Percentiles rank a stretch among this genome's conserved stretches.
phyloP scores from a whole-genome alignment of 108 stramenopile genomes.

The Fistulifera solaris region DNA sequence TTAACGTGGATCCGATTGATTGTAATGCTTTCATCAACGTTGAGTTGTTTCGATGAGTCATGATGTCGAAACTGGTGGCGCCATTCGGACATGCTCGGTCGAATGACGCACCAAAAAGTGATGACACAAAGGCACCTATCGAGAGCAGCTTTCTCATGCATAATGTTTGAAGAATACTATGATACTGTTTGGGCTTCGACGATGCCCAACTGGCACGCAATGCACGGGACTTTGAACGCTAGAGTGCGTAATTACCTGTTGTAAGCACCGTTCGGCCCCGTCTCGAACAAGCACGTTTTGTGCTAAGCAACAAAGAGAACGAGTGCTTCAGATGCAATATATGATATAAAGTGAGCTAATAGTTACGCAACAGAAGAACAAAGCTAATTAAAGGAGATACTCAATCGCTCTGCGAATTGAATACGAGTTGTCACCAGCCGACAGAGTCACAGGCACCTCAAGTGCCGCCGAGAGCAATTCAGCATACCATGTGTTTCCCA shows the following conservation, averaged over 20 bases:
- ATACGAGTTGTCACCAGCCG: no score
- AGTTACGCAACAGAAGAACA: no score
- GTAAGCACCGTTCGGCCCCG: constrained; percentile 23
- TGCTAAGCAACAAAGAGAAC: no score
- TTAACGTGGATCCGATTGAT: not conserved
- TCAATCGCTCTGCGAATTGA: no score
- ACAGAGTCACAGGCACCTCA: no score
- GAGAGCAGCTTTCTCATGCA: constrained; percentile 16
- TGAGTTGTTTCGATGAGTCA: constrained; percentile 37
- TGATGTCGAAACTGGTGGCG: constrained; percentile 52
- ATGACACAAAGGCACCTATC: constrained; percentile 4
- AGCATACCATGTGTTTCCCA: no score
- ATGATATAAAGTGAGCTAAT: no score
- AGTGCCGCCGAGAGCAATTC: no score
- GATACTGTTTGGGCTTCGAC: constrained; percentile 82
- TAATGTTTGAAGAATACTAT: constrained; percentile 64
- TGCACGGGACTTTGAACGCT: constrained; percentile 79
- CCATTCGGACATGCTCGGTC: constrained; percentile 40
- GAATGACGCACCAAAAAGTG: constrained; percentile 33
- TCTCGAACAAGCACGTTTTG: no score
- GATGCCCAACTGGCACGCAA: constrained; percentile 65
- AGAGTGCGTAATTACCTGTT: constrained; percentile 73
- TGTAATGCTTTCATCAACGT: not conserved
- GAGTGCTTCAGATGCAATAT: not conserved
- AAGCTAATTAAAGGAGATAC: no score